Conservation (phyloP, 495 filamentous ascomycete genomes). For the Neurospora pannonica region DNA sequence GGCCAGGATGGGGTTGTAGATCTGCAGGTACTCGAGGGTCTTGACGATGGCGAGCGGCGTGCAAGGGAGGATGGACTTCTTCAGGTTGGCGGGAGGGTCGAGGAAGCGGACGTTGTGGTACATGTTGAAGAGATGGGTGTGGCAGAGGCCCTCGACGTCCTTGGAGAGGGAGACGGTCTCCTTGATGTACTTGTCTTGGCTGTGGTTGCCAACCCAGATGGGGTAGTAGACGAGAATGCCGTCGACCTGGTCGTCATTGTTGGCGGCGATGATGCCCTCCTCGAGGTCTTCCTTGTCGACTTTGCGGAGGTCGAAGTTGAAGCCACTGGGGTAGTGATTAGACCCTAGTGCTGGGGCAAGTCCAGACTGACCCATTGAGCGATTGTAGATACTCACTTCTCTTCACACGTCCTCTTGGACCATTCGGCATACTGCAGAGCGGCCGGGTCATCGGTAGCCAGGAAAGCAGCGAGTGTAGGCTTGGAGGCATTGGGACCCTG, state of each 20-base stretch:
- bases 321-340: constrained; percentile 51
- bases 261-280: constrained; percentile 73
- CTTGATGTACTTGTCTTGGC: constrained; percentile 87
- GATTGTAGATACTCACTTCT: constrained; percentile 58
- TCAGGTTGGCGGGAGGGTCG: constrained; percentile 60
- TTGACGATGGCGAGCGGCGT: constrained; percentile 93
- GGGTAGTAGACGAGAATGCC: constrained; percentile 99
- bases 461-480: constrained; percentile 79
- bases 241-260: constrained; percentile 65
- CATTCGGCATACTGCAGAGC: constrained; percentile 90
- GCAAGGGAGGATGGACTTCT: constrained; percentile 90
- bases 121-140: constrained; percentile 96
- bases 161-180: constrained; percentile 84
- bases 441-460: constrained; percentile 84
- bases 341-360: constrained; percentile 2
- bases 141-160: constrained; percentile 91
- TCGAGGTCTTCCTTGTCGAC: constrained; percentile 82
- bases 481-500: constrained; percentile 36
- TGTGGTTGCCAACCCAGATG: constrained; percentile 66
- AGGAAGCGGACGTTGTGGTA: constrained; percentile 96
- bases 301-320: constrained; percentile 72
- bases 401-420: constrained; percentile 90
- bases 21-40: constrained; percentile 85
- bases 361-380: not conserved
- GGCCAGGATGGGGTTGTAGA: constrained; percentile 93